Percentiles rank a stretch among this genome's conserved stretches.
Evolutionary conservation across 1,284 basidiomycete genomes (phyloP).

Genomic region (Tremellales sp.): DNA sequence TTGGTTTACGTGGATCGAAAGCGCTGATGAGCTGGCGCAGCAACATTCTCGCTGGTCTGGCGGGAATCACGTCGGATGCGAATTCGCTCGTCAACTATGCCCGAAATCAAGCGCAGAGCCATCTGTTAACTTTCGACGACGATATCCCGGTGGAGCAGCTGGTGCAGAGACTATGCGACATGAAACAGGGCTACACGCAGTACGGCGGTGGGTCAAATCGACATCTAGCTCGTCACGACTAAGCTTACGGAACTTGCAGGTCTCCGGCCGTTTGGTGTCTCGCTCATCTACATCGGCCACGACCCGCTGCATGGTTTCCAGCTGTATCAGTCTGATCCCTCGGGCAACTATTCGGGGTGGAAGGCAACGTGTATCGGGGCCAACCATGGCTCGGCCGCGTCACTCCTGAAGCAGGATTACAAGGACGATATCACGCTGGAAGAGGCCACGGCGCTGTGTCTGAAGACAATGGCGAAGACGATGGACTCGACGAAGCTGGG

Average conservation of each 20-base stretch:
- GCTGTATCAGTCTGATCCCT: slow-evolving; percentile 96
- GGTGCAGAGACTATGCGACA: slow-evolving; percentile 87
- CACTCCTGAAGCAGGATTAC: slow-evolving; percentile 93
- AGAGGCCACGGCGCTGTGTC: slow-evolving; percentile 84
- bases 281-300: slow-evolving; percentile 91
- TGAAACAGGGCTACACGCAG: slow-evolving; percentile 99
- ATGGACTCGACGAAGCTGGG: slow-evolving; percentile 98
- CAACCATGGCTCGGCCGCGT: slow-evolving; percentile 69
- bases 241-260: slow-evolving; percentile 52
- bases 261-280: slow-evolving; percentile 96
- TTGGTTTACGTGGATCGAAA: background rate
- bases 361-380: slow-evolving; percentile 97
- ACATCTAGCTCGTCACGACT: background rate
- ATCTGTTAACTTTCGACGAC: slow-evolving; percentile 88
- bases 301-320: slow-evolving; percentile 96
- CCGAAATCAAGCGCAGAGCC: slow-evolving; percentile 81
- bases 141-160: slow-evolving; percentile 97
- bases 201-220: slow-evolving; percentile 67
- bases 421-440: slow-evolving; percentile 89
- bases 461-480: slow-evolving; percentile 97
- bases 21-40: slow-evolving; percentile 50
- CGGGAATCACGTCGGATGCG: slow-evolving; percentile 93
- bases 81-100: slow-evolving; percentile 97
- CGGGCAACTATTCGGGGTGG: slow-evolving; percentile 98
- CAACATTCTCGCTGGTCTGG: slow-evolving; percentile 92